Evolutionary conservation across 2,329 filamentous ascomycete genomes (phyloP).

Genomic region (Drechslera avenae): DNA sequence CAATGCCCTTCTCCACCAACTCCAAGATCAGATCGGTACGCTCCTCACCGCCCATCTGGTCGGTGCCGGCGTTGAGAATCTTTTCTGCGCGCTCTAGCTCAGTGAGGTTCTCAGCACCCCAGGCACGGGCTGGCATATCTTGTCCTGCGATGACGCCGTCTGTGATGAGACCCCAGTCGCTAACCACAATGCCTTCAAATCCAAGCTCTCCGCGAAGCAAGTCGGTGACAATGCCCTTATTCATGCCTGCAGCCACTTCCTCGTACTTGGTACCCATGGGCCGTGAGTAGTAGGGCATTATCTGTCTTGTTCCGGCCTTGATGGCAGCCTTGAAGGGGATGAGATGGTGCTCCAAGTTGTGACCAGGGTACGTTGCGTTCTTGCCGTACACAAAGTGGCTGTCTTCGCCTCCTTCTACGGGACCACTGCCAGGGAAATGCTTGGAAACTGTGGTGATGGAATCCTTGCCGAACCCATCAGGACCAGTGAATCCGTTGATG

Average conservation of each 20-base stretch:
- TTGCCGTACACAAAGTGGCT: constrained; percentile 60
- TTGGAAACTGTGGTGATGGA: constrained; percentile 59
- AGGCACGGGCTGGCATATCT: constrained; percentile 56
- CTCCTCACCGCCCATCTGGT: constrained; percentile 60
- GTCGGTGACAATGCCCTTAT: constrained; percentile 58
- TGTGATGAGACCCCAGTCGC: constrained; percentile 61
- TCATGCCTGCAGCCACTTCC: constrained; percentile 58
- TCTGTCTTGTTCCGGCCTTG: constrained; percentile 56
- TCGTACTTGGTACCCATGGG: constrained; percentile 56
- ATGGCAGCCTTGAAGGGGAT: constrained; percentile 59
- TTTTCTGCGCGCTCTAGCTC: constrained; percentile 51
- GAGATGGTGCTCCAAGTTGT: constrained; percentile 58
- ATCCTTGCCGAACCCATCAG: constrained; percentile 48
- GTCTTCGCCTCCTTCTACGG: constrained; percentile 58
- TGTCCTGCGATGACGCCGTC: constrained; percentile 52
- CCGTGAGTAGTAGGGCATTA: constrained; percentile 60
- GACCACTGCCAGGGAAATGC: constrained; percentile 60
- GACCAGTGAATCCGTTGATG: constrained; percentile 56
- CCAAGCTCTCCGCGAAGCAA: constrained; percentile 56
- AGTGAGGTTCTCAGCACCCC: constrained; percentile 56
- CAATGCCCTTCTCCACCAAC: constrained; percentile 50
- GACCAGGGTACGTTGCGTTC: constrained; percentile 57
- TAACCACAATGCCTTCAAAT: constrained; percentile 59
- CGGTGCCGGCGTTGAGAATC: constrained; percentile 58
- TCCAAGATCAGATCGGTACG: constrained; percentile 57